Conservation (phyloP, 2,329 filamentous ascomycete genomes). For the Emmonsiellopsis sp. region DNA sequence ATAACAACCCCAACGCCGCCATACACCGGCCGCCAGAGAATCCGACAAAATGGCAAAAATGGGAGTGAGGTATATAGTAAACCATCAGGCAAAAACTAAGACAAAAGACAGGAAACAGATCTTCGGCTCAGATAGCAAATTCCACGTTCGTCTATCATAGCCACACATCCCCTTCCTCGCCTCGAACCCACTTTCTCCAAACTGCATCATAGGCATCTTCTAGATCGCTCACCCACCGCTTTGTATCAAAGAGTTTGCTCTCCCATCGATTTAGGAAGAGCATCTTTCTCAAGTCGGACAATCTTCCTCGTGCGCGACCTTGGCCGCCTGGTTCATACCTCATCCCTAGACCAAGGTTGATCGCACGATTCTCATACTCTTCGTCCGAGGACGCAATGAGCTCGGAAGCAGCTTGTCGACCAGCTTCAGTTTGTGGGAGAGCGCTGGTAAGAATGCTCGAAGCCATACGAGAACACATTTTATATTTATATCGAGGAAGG, state of each 20-base stretch:
- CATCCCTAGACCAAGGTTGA: conserved; percentile 55
- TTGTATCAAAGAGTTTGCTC: conserved; percentile 84
- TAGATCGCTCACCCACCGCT: conserved; percentile 79
- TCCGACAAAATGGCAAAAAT: too few relatives aligned
- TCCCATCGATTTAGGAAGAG: conserved; percentile 77
- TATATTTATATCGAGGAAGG: conserved; percentile 83
- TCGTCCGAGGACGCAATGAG: conserved; percentile 69
- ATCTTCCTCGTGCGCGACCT: conserved; percentile 47
- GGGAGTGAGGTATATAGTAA: not conserved
- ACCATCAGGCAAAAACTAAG: not conserved
- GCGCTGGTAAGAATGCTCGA: conserved; percentile 89
- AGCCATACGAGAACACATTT: conserved; percentile 98
- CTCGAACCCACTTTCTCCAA: conserved; percentile 79
- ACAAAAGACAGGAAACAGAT: not conserved
- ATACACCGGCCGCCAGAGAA: too few relatives aligned
- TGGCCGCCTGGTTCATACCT: conserved; percentile 42
- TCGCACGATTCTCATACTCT: conserved; percentile 73
- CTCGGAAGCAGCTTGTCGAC: conserved; percentile 58
- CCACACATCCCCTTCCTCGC: conserved; percentile 88
- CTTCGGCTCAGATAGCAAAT: not conserved
- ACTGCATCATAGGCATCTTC: conserved; percentile 82
- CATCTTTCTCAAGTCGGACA: conserved; percentile 69
- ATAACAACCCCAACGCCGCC: not conserved
- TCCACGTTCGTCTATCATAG: conserved; percentile 33
- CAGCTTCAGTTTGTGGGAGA: conserved; percentile 62